Conservation (phyloP, 768 basidiomycete species). For the Suillus weaverae region DNA sequence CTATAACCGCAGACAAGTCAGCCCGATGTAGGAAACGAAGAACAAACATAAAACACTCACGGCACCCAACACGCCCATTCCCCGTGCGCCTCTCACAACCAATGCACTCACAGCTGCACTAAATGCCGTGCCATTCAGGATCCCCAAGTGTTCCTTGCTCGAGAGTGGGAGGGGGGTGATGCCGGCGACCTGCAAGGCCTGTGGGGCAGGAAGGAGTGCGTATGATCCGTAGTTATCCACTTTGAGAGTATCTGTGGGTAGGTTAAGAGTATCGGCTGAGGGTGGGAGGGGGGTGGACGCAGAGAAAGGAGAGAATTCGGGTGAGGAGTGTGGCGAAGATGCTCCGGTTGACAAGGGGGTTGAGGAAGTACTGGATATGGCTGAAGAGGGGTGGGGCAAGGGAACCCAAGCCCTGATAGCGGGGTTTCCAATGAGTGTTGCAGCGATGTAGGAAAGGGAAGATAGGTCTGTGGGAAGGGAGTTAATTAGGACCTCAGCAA, state of each 20-base stretch:
- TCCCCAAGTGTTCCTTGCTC: constrained; percentile 78
- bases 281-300: constrained; percentile 40
- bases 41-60: constrained; percentile 17
- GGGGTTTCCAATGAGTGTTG: constrained; percentile 76
- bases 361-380: constrained; percentile 5
- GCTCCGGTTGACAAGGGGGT: constrained; percentile 1
- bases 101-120: constrained; percentile 77
- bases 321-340: not conserved
- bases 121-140: constrained; percentile 85
- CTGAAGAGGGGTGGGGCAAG: constrained; percentile 10
- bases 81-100: constrained; percentile 70
- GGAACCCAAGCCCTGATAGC: constrained; percentile 72
- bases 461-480: constrained; percentile 54
- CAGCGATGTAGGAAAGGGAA: constrained; percentile 83
- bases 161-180: constrained; percentile 66
- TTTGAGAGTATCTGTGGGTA: constrained; percentile 5
- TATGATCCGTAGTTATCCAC: not conserved
- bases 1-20: constrained; percentile 32
- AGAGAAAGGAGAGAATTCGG: constrained; percentile 26
- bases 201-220: constrained; percentile 22
- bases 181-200: constrained; percentile 59
- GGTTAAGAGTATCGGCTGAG: constrained; percentile 44
- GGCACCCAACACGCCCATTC: constrained; percentile 57
- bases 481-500: constrained; percentile 14
- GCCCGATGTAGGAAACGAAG: not conserved